Base-by-base conservation (phyloP, 495 filamentous ascomycete genomes). In the Astrocystis sublimbata region DNA sequence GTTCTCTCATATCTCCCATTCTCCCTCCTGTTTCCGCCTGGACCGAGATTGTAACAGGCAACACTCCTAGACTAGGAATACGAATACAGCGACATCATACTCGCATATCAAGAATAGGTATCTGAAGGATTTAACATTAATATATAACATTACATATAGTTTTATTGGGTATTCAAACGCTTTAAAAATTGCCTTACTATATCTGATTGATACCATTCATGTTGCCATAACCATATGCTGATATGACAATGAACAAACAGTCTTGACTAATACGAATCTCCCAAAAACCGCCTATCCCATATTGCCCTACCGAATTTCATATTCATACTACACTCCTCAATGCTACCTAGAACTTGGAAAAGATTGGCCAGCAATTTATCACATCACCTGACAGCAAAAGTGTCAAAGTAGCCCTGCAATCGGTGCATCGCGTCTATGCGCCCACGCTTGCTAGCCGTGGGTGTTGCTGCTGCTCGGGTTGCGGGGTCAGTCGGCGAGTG, bases 381-480 rank as follows among this genome's bases (percentile, higher is more conserved):
- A n/a, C 28, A 10, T 38, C 9, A n/a, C 35, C 4, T 43, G 8
- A 30, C 17, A 33, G 17, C 4, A 13, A 19, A 21, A 15, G 31
- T n/a, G 15, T 46, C 41, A 31, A 7, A 15, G n/a, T 19, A 21
- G 30, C 15, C 13, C 30, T 23, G 6, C 42, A 15, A 10, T 45
- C 21, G 8, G 8, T 43, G 24, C 2, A 3, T 24, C 13, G 28
- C 40, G 49, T 41, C 61, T 68, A 72, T 23, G 70, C 70, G 9
- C 67, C 67, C 26, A 72, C 70, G 40, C 70, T 68, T 53, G 70
- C 65, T 24, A 72, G 28, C 31, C 63, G 60, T n/a, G n/a, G n/a
- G n/a, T 70, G 68, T 24, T 70, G 65, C 64, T 75, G 70, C 60
- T 71, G 63, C 47, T 77, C 77, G 30, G 77, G 77, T 43, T 76